Base-by-base conservation (phyloP, 371 early-diverging fungal species). In the Massospora cicadina region DNA sequence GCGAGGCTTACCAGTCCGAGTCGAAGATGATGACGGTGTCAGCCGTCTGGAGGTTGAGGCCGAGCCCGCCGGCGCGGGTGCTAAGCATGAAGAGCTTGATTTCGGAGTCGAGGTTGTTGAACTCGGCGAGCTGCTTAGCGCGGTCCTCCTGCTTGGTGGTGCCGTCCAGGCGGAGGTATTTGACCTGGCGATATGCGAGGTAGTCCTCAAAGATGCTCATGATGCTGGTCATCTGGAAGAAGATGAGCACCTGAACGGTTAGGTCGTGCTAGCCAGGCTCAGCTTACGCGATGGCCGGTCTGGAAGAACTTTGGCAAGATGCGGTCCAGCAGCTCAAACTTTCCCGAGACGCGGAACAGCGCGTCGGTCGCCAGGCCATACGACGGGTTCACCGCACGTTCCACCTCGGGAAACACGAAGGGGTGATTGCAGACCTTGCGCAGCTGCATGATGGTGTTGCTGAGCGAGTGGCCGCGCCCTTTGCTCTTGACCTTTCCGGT, bases 1-100 rank as follows among this genome's bases (percentile, higher is more conserved):
- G 33, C 10, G 21, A 5, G 28, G 31, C 69, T 67, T 72, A 75
- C 85, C 99, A 99, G 73, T 99, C 99, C n/a, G 92, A 91, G 75
- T 99, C 99, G 73, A 94, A 99, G 68, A 99, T 92, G 63, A 99
- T 87, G 28, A 99, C 99, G 0, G 99, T 99, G 75, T 99, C 99
- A 3, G 99, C 99, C 13, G 98, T 89, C 71, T 98, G 98, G 71
- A 99, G 75, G 76, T 99, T 99, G 33, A 99, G 81, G 67, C 99
- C 99, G 62, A 98, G 78, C 31, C 99, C 99, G 72, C 99, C 99
- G 55, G 99, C 99, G 55, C 99, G 79, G 1, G 99, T 99, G 76
- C 92, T 91, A 53, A 99, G 80, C 65, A 99, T 70, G 71, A 99
- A 99, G 13, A 96, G 86, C 73, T 89, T 86, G 67, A 85, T 88